Percentiles rank a stretch among this genome's conserved stretches.
These are phyloP conservation scores for Oryza rufipogon DNA, from an alignment of 176 grass and related monocot genomes.

Conservation along the genomic window DNA sequence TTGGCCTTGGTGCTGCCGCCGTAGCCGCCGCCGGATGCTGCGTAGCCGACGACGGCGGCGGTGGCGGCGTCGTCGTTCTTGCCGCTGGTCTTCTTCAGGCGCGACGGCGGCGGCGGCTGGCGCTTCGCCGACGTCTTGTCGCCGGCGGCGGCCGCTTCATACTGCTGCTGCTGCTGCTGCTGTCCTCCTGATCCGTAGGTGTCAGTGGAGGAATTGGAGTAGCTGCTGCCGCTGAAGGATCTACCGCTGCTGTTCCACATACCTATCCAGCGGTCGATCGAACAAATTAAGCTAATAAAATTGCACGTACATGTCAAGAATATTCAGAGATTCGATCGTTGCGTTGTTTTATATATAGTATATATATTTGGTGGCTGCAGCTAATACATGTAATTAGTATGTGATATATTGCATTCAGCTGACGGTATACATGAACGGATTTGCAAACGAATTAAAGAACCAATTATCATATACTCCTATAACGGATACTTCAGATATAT, in stretches of 20 bases:
- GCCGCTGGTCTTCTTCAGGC: constrained; percentile 30
- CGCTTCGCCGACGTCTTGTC: constrained; percentile 11
- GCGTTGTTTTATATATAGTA: too few species aligned
- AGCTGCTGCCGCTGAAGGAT: constrained; percentile 1
- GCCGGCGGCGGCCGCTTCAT: constrained; percentile 1
- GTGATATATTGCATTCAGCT: background rate
- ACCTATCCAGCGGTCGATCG: background rate
- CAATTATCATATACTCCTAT: background rate
- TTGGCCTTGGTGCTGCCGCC: background rate
- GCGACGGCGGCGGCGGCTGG: background rate
- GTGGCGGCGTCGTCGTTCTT: background rate
- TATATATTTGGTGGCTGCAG: background rate
- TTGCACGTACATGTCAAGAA: too few species aligned
- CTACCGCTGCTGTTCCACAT: constrained; percentile 32
- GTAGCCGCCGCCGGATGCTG: background rate
- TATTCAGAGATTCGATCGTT: too few species aligned
- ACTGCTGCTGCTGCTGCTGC: background rate
- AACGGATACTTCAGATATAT: background rate
- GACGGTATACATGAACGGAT: background rate
- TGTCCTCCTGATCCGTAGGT: background rate
- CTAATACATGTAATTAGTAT: too few species aligned
- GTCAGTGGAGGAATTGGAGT: background rate
- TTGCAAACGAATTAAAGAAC: background rate
- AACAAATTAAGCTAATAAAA: too few species aligned
- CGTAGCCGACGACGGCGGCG: background rate